Conservation (phyloP, 2,329 filamentous ascomycete genomes). For the Apiospora saccharicola region DNA sequence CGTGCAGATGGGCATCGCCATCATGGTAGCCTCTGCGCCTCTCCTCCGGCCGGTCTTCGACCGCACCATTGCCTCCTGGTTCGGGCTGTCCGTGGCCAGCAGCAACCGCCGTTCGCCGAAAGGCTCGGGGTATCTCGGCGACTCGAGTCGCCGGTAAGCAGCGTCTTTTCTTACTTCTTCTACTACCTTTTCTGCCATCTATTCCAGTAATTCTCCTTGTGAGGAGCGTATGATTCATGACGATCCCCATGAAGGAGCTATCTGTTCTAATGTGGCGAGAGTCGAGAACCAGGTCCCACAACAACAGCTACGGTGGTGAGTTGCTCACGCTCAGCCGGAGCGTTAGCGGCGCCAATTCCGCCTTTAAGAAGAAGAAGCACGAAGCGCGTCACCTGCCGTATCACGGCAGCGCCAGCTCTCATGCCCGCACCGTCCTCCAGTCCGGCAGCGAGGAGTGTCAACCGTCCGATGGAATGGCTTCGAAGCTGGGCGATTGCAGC, state of each 20-base stretch:
- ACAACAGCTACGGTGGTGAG: neutral
- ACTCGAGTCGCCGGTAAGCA: neutral
- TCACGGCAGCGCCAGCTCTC: neutral
- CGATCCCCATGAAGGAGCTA: neutral
- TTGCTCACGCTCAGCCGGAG: neutral
- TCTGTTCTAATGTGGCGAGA: neutral
- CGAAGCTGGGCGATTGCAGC: neutral
- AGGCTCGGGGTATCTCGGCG: neutral
- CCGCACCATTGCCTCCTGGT: neutral
- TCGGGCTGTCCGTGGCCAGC: neutral
- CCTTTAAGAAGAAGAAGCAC: neutral
- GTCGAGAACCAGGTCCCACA: neutral
- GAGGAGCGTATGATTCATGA: too few species aligned
- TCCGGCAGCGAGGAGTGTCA: neutral
- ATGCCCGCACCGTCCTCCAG: neutral
- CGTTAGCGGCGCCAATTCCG: neutral
- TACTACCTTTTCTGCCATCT: too few species aligned
- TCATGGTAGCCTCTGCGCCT: constrained; percentile 33
- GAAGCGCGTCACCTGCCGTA: neutral
- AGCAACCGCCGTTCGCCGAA: neutral
- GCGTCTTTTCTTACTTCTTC: neutral
- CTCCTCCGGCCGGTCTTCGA: constrained; percentile 33
- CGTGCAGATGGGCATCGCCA: constrained; percentile 32
- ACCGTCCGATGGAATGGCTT: neutral
- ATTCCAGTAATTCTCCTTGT: too few species aligned